Base-by-base conservation (phyloP, 257 asterid species). In the Misopates orontium region DNA sequence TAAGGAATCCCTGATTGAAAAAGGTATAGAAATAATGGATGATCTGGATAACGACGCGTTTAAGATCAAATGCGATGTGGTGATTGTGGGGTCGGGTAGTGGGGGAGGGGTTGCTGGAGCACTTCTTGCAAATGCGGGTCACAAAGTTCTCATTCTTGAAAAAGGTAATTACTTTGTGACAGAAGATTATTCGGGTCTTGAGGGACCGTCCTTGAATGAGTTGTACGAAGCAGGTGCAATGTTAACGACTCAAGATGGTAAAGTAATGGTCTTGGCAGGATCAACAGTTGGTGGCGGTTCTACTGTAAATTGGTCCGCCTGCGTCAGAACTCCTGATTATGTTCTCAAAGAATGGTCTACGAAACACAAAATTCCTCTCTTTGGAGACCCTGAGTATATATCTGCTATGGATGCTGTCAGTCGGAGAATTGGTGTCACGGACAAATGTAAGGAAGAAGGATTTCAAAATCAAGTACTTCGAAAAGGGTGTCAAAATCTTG, bases 31-130 rank as follows among this genome's bases (percentile, higher is more conserved):
- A 11, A 74, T 85, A 15, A 48, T 61, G 1, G 90, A 80, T 17
- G 95, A 77, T 19, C 73, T 69, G 6, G 36, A 75, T 1, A 72
- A 64, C 0, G 47, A 75, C 22, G n/a, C 18, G 1, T 72, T 44
- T 19, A 85, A 58, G 66, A 79, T 93, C 66, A 76, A 66, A 70
- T 93, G 98, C 31, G 98, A 93, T 56, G 96, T 90, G 18, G 91
- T 90, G 69, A 82, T 93, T 14, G 87, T 93, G 3, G 98, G 98
- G 47, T 93, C 98, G 5, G 98, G 98, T 47, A 75, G 90, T 23
- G 98, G 96, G 0, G 98, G 98, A 41, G 96, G 94, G 0, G 96
- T 93, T 16, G 94, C 97, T 1, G 97, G 95, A 2, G 85, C 91
- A 2, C 64, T 87, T 10, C 96, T 93, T 17, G 91, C 97, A 18